These are phyloP conservation scores for Combretum micranthum DNA, from an alignment of 345 rosid species.

Conservation along the genomic window DNA sequence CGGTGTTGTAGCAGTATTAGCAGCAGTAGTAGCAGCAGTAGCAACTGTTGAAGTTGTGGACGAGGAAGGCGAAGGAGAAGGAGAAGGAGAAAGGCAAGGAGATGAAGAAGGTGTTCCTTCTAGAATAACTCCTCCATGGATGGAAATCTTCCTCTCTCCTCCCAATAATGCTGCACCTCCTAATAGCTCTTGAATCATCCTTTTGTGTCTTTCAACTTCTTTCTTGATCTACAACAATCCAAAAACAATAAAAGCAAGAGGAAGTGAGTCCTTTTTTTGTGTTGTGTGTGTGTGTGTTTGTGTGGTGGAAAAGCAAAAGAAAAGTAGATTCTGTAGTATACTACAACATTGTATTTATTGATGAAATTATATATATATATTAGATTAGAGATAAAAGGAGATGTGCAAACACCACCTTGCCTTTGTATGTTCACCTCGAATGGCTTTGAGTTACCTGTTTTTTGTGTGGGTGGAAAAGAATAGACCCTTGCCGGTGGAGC, in stretches of 20 bases:
- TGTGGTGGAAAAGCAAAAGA: constrained; percentile 33
- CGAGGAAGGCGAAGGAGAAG: constrained; percentile 20
- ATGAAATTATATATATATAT: neutral
- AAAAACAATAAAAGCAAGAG: constrained; percentile 43
- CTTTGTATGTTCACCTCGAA: too few species aligned
- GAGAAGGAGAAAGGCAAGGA: constrained; percentile 8
- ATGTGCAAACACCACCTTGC: constrained; percentile 2
- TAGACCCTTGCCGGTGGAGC: too few species aligned
- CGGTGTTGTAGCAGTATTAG: constrained; percentile 14
- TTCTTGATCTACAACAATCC: constrained; percentile 56
- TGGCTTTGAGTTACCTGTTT: too few species aligned
- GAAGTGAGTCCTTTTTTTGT: constrained; percentile 23
- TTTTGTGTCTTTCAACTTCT: constrained; percentile 9
- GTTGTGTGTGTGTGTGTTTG: too few species aligned
- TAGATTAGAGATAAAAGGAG: neutral
- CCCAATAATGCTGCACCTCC: constrained; percentile 39
- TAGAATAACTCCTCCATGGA: constrained; percentile 31
- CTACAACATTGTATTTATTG: constrained; percentile 13
- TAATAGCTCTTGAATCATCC: constrained; percentile 68
- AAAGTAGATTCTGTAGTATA: constrained; percentile 30
- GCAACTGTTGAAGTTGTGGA: constrained; percentile 10
- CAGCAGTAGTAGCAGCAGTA: constrained; percentile 5
- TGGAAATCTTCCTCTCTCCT: constrained; percentile 34
- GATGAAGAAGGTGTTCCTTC: constrained; percentile 24
- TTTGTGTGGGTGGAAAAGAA: too few species aligned